phyloP scores from a whole-genome alignment of 164 flowering plant genomes.

The Tetracentron sinense region DNA sequence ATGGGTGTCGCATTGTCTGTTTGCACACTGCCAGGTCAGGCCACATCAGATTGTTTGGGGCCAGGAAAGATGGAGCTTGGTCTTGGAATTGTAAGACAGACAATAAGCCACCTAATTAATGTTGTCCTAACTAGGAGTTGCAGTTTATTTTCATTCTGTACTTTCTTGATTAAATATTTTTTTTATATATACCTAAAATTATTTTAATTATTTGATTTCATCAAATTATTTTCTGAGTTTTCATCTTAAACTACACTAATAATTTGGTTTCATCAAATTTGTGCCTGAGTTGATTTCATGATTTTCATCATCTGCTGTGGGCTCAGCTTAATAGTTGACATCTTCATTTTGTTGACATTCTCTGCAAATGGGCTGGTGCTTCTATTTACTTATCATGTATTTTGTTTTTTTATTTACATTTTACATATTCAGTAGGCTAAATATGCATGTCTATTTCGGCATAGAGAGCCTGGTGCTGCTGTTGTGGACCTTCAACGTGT shows the following conservation, averaged over 20 bases:
- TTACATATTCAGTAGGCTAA: background rate
- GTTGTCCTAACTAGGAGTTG: background rate
- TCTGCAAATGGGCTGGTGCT: background rate
- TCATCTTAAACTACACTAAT: no score
- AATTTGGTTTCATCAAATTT: no score
- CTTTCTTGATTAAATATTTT: background rate
- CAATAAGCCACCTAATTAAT: background rate
- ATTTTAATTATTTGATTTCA: background rate
- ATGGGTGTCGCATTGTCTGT: slow-evolving; percentile 96
- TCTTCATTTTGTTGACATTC: no score
- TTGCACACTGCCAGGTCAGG: slow-evolving; percentile 87
- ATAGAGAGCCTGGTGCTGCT: slow-evolving; percentile 98
- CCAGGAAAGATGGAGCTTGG: slow-evolving; percentile 98
- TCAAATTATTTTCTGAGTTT: no score
- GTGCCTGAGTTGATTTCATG: background rate
- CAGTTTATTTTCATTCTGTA: background rate
- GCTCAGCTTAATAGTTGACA: background rate
- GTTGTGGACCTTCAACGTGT: slow-evolving; percentile 77
- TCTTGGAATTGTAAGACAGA: slow-evolving; percentile 84
- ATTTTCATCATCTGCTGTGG: background rate
- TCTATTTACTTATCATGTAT: background rate
- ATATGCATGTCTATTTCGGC: slow-evolving; percentile 43
- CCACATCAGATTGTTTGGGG: slow-evolving; percentile 78
- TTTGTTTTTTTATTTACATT: background rate
- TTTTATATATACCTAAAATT: background rate